These are phyloP conservation scores for Rubus parviflorus DNA, from an alignment of 306 rosid genomes.

Conservation along the genomic window DNA sequence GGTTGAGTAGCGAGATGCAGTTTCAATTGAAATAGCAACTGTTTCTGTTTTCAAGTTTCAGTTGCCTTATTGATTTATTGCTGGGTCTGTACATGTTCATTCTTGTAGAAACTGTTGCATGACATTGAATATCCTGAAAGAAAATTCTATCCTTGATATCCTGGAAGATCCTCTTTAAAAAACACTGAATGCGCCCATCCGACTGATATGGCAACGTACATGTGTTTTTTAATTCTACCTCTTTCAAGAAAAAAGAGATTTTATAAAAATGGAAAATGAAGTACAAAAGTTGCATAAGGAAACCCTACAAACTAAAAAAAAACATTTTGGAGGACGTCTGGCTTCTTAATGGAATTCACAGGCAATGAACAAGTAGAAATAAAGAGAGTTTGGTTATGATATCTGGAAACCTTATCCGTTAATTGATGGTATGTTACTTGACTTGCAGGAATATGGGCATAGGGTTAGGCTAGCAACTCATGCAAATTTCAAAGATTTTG, in stretches of 20 bases:
- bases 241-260: neutral
- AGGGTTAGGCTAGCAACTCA: conserved; percentile 94
- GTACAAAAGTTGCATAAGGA: neutral
- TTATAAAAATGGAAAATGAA: neutral
- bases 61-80: neutral
- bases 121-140: neutral
- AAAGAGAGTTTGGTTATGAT: conserved; percentile 3
- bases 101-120: neutral
- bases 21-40: neutral
- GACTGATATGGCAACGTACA: neutral
- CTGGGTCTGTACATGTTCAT: neutral
- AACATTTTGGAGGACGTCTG: neutral
- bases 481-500: conserved; percentile 87
- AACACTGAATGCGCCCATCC: neutral
- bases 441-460: conserved; percentile 81
- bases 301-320: neutral
- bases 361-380: neutral
- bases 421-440: conserved; percentile 29
- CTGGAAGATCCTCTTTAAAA: neutral
- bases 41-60: neutral
- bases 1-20: neutral
- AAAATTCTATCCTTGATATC: neutral
- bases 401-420: conserved; percentile 10
- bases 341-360: neutral
- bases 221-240: neutral